phyloP scores from a whole-genome alignment of 2,329 filamentous ascomycete genomes.

The Cladosporium sp. region DNA sequence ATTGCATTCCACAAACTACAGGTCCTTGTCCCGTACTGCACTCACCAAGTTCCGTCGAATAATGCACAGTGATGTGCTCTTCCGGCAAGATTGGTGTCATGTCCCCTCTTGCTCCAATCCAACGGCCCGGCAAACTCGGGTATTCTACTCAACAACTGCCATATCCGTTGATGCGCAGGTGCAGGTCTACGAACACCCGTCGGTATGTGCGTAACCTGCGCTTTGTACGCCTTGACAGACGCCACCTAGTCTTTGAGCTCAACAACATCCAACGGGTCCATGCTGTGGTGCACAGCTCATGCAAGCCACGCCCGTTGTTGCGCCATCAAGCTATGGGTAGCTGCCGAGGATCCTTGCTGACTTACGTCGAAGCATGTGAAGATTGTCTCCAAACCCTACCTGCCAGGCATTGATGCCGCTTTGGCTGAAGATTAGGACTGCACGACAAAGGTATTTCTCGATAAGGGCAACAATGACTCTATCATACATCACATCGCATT shows the following conservation, averaged over 20 bases:
- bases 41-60: no score
- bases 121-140: background rate
- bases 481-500: no score
- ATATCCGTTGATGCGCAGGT: background rate
- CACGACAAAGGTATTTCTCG: no score
- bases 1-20: background rate
- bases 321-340: constrained; percentile 12
- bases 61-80: no score
- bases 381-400: background rate
- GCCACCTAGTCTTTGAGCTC: background rate
- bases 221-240: constrained; percentile 9
- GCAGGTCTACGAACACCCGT: background rate
- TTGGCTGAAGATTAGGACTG: no score
- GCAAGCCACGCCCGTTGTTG: constrained; percentile 1
- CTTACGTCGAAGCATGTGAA: constrained; percentile 9
- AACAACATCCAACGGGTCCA: constrained; percentile 9
- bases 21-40: background rate
- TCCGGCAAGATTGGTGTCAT: no score
- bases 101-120: background rate
- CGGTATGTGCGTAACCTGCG: constrained; percentile 1
- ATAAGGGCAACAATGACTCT: no score
- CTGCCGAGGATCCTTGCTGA: background rate
- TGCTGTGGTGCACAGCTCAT: background rate
- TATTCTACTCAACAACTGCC: constrained; percentile 6
- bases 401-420: background rate